Evolutionary conservation across 2,329 filamentous ascomycete genomes (phyloP).

Genomic region (Apiospora arundinis): DNA sequence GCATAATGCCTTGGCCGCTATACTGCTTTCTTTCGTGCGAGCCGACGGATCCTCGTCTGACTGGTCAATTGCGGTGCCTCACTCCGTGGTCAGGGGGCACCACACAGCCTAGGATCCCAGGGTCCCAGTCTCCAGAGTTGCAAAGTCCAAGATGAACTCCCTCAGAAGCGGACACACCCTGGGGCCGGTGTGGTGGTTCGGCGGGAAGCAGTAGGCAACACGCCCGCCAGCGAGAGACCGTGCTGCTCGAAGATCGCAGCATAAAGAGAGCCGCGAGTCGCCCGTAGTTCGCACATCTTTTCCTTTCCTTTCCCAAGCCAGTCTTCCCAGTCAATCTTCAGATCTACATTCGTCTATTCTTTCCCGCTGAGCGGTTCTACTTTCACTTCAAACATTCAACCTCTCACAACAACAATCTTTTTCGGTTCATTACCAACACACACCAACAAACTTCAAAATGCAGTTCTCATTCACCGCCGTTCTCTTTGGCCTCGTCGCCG

Average conservation of each 20-base stretch:
- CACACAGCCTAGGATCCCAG: not conserved
- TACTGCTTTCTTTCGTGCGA: slow-evolving; percentile 9
- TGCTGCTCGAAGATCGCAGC: not conserved
- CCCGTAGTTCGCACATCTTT: not conserved
- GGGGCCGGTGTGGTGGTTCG: not conserved
- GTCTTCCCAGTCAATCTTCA: slow-evolving; percentile 22
- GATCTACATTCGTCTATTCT: slow-evolving; percentile 16
- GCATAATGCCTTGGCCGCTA: slow-evolving; percentile 10
- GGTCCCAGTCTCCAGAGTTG: not conserved
- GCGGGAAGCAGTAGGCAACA: not conserved
- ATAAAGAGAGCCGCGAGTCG: slow-evolving; percentile 1
- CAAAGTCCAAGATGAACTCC: not conserved
- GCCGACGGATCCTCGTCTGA: not conserved
- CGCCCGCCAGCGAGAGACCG: not conserved
- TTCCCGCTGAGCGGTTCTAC: slow-evolving; percentile 20
- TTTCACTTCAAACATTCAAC: not conserved
- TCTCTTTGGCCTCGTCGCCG: slow-evolving; percentile 21
- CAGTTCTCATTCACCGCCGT: slow-evolving; percentile 22
- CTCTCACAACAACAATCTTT: not conserved
- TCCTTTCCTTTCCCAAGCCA: slow-evolving; percentile 21
- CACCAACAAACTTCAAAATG: slow-evolving; percentile 19
- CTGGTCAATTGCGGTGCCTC: not conserved
- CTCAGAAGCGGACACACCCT: slow-evolving; percentile 1
- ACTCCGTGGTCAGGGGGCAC: not conserved
- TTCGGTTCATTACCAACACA: not conserved